A percentile compares a stretch with the other conserved stretches of the same genome.
These are phyloP conservation scores for Metarhizium rileyi DNA, from an alignment of 2,329 filamentous ascomycete genomes.

Conservation along the genomic window DNA sequence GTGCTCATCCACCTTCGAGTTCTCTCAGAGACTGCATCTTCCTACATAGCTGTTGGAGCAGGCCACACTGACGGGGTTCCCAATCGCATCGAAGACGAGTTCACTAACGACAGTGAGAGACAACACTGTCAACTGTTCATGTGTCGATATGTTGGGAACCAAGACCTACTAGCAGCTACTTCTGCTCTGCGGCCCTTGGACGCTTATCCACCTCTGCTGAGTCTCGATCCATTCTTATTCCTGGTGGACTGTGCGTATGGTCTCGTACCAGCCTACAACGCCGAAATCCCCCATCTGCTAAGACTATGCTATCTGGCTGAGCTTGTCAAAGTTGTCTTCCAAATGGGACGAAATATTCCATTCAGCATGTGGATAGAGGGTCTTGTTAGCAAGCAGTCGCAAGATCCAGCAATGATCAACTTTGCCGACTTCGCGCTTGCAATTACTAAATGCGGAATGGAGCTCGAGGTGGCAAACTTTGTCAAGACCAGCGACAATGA, in stretches of 20 bases:
- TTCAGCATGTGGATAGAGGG: conserved; percentile 37
- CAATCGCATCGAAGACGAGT: conserved; percentile 56
- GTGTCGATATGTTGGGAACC: conserved; percentile 39
- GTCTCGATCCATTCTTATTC: conserved; percentile 68
- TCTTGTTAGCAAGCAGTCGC: conserved; percentile 31
- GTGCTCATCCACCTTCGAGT: conserved; percentile 79
- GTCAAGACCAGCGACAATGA: conserved; percentile 14
- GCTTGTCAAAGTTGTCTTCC: conserved; percentile 68
- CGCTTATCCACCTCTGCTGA: conserved; percentile 48
- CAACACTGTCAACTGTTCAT: conserved; percentile 72
- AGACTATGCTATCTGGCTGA: conserved; percentile 85
- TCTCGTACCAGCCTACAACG: conserved; percentile 54
- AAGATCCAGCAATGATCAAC: conserved; percentile 39
- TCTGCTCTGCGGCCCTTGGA: conserved; percentile 27
- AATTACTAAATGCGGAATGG: conserved; percentile 35
- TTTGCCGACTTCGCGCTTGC: conserved; percentile 46
- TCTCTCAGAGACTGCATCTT: conserved; percentile 76
- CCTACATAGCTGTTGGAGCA: conserved; percentile 70
- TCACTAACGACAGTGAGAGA: conserved; percentile 54
- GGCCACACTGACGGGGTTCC: conserved; percentile 47
- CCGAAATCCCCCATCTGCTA: conserved; percentile 71
- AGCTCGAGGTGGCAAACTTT: conserved; percentile 25
- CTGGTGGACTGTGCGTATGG: conserved; percentile 69
- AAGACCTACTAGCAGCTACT: conserved; percentile 20
- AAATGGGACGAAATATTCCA: conserved; percentile 46